Base-by-base conservation (phyloP, 2,329 filamentous ascomycete genomes). In the Eurotiales sp. region DNA sequence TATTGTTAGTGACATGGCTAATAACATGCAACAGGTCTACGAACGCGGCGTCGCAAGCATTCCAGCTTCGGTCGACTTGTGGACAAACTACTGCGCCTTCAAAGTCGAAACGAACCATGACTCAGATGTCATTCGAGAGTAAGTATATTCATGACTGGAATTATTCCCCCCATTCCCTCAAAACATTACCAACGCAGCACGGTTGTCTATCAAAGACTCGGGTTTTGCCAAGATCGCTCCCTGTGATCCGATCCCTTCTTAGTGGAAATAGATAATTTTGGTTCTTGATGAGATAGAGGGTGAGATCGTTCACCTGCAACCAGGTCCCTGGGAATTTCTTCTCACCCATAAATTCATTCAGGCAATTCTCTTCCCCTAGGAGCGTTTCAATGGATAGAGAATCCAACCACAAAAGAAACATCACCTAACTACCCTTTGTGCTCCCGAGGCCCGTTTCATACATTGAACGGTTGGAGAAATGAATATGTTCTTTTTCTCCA, bases 71-170 rank as follows among this genome's bases (percentile, higher is more conserved):
- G 91, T 96, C 64, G 93, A 99, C 69, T 79, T 99, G 54, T 99
- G 93, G 93, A 88, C 90, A 48, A 91, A 95, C 64, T 99, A 96
- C 76, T 97, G 92, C 77, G 83, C 85, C 64, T 97, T 97, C 83
- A 97, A 97, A 72, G 90, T 93, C 76, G 90, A 97, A 70, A 97
- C 93, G 52, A 93, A 88, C 61, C 93, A 99, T 75, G 90, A 95
- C 68, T 82, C 89, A 64, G 88, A 95, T 69, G 81, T 95, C 72
- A 95, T 96, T 77, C 86, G 93, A 95, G 93, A 97, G 93, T 99
- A 96, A 97, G 93, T 97, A 81, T 77, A 73, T 68, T 72, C 74
- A 76, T n/a, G 77, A 78, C 68, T 71, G 67, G 67, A 44, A 36
- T 43, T 49, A 25, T 41, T 49, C 84, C 85, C 29, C 84, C 79